These are phyloP conservation scores for Mycosphaerella sp. DNA, from an alignment of 2,329 filamentous ascomycete genomes.

Conservation along the genomic window DNA sequence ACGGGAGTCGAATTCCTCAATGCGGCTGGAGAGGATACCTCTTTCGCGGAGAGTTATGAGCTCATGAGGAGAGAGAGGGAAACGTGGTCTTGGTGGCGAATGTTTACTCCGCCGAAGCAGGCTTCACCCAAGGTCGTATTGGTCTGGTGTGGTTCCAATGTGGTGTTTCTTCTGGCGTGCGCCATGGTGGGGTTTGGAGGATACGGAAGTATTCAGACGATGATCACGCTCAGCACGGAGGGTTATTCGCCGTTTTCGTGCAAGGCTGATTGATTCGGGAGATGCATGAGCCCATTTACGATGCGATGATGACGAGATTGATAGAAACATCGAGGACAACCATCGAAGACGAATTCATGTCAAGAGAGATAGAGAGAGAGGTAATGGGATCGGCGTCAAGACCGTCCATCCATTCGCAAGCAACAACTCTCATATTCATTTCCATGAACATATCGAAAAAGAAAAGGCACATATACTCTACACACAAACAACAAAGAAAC, in stretches of 20 bases:
- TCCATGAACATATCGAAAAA: no score
- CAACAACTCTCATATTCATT: no score
- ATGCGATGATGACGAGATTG: no score
- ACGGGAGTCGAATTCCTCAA: not conserved
- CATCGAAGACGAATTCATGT: not conserved
- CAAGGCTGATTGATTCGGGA: not conserved
- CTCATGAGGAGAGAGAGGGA: not conserved
- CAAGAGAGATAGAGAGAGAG: no score
- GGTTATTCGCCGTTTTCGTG: slow-evolving; percentile 12
- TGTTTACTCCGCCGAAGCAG: slow-evolving; percentile 1
- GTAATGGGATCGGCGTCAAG: no score
- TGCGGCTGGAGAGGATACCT: not conserved
- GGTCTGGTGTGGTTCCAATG: not conserved
- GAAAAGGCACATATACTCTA: no score
- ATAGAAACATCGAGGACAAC: no score
- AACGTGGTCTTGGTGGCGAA: slow-evolving; percentile 5
- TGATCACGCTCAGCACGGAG: slow-evolving; percentile 5
- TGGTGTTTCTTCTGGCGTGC: slow-evolving; percentile 2
- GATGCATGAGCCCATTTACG: not conserved
- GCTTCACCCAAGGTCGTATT: not conserved
- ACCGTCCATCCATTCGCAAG: no score
- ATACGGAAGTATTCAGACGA: slow-evolving; percentile 12
- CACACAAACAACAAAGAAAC: no score
- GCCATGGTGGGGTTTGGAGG: slow-evolving; percentile 7
- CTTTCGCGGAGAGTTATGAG: not conserved